Percentiles rank a stretch among this genome's conserved stretches.
phyloP scores from a whole-genome alignment of 805 yeast genomes.

The Saccharomycopsis oosterbeekiorum region DNA sequence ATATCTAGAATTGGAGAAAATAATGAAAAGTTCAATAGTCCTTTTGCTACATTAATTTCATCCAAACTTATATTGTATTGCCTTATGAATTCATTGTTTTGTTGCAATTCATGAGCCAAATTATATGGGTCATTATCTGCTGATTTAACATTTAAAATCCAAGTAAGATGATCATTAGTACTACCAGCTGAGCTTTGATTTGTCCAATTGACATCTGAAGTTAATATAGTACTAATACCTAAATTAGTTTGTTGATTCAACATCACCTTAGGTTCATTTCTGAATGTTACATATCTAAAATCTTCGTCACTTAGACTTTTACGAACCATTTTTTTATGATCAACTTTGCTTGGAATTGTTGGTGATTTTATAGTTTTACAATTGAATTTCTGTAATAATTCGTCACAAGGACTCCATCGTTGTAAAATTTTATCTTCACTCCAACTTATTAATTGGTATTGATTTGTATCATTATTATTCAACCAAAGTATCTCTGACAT shows the following conservation, averaged over 20 bases:
- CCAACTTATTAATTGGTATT: conserved; percentile 91
- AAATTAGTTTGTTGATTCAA: conserved; percentile 24
- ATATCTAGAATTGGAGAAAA: conserved; percentile 62
- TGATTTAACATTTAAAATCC: conserved; percentile 28
- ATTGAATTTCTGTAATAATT: neutral
- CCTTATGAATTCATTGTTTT: conserved; percentile 52
- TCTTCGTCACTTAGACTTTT: neutral
- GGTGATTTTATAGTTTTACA: neutral
- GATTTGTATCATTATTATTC: conserved; percentile 47
- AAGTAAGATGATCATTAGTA: conserved; percentile 73
- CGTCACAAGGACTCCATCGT: conserved; percentile 50
- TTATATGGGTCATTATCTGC: conserved; percentile 42
- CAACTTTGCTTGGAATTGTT: neutral
- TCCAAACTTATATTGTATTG: conserved; percentile 75
- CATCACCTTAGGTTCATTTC: conserved; percentile 32
- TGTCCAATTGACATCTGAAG: conserved; percentile 29
- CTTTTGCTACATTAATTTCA: conserved; percentile 79
- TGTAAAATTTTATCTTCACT: conserved; percentile 78
- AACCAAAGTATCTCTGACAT: conserved; percentile 83
- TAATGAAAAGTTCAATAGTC: conserved; percentile 64
- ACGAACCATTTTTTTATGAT: neutral
- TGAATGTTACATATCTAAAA: conserved; percentile 38
- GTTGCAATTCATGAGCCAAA: conserved; percentile 88
- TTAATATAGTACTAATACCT: conserved; percentile 31
- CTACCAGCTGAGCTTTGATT: conserved; percentile 51